Evolutionary conservation across 139 green algal species (phyloP), one percentile per base, ranked within the genome.

Genomic region (Chlamydomonas sp.): DNA sequence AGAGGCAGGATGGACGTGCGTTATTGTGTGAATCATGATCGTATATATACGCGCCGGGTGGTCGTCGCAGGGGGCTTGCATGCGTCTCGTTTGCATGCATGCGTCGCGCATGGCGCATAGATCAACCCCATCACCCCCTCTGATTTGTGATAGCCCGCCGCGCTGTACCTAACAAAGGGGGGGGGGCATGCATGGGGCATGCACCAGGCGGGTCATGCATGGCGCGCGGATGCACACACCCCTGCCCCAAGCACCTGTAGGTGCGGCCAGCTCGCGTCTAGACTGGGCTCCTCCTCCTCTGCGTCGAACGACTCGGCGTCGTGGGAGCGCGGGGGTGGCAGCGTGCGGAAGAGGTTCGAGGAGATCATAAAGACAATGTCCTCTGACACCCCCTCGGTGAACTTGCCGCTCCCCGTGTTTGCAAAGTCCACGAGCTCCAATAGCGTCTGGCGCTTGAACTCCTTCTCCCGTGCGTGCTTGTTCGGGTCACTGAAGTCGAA

Each of bases 381-480:
- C 67, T 93, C 84, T 16, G 83, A 83, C 22, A 97, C 90, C 26
- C 81, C 79, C 70, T 99, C 95, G 13, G 79, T 96, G 76, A 99
- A 98, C 82, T 97, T 98, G 39, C 93, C 95, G 34, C 80, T 78
- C 36, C 89, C 91, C 8, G 73, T 82, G 82, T 98, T 98, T 34
- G 97, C 90, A 58, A 97, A 98, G 63, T 99, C 95, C 26, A 98
- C 94, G 26, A 99, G 84, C 84, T 99, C 95, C 79, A 98, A 76
- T 70, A 99, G 80, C 48, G 95, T 96, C 72, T 95, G 89, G 36
- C 95, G 81, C 81, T 99, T 99, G 31, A 98, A 89, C 83, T 99
- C 95, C 79, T 99, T 99, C 79, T 99, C 95, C 65, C 86, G 80
- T 35, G 95, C 86, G 62, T 92, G 65, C 61, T 84, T 81, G 22